These are phyloP conservation scores for Blastobotrys raffinosifermentans DNA, from an alignment of 1,139 yeast species.

Conservation along the genomic window DNA sequence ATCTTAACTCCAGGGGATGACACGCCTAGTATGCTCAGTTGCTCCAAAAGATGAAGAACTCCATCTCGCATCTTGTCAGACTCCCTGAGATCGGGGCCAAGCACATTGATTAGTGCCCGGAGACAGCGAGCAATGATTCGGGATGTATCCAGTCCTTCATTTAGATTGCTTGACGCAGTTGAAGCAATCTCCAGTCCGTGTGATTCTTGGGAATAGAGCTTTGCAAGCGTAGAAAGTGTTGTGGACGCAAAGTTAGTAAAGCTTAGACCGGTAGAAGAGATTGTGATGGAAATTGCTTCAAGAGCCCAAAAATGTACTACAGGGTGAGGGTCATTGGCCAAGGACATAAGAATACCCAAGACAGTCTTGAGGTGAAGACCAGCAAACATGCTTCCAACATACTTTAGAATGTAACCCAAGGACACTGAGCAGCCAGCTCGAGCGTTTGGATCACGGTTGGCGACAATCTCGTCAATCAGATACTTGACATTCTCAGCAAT, in stretches of 20 bases:
- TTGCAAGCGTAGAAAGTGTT: slow-evolving; percentile 43
- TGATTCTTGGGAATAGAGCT: slow-evolving; percentile 45
- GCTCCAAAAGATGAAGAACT: slow-evolving; percentile 28
- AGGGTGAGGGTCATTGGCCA: slow-evolving; percentile 79
- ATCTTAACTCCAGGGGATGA: slow-evolving; percentile 26
- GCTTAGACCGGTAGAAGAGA: slow-evolving; percentile 52
- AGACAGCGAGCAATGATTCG: slow-evolving; percentile 39
- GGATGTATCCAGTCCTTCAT: slow-evolving; percentile 36
- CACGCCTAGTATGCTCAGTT: slow-evolving; percentile 23
- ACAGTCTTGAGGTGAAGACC: slow-evolving; percentile 40
- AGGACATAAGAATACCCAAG: slow-evolving; percentile 52
- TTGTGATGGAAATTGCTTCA: slow-evolving; percentile 49
- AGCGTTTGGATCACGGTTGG: slow-evolving; percentile 51
- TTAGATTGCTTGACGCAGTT: slow-evolving; percentile 43
- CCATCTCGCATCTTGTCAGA: slow-evolving; percentile 19
- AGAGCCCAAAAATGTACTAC: slow-evolving; percentile 69
- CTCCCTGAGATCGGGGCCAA: slow-evolving; percentile 47
- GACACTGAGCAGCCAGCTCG: slow-evolving; percentile 62
- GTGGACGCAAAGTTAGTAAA: slow-evolving; percentile 39
- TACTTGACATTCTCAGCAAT: slow-evolving; percentile 47
- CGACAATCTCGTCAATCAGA: slow-evolving; percentile 57
- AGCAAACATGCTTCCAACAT: slow-evolving; percentile 40
- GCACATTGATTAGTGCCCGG: slow-evolving; percentile 39
- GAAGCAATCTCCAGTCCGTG: slow-evolving; percentile 48
- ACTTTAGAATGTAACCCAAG: slow-evolving; percentile 54